Evolutionary conservation across 2,329 filamentous ascomycete genomes (phyloP).

Genomic region (Coniochaeta sp.): DNA sequence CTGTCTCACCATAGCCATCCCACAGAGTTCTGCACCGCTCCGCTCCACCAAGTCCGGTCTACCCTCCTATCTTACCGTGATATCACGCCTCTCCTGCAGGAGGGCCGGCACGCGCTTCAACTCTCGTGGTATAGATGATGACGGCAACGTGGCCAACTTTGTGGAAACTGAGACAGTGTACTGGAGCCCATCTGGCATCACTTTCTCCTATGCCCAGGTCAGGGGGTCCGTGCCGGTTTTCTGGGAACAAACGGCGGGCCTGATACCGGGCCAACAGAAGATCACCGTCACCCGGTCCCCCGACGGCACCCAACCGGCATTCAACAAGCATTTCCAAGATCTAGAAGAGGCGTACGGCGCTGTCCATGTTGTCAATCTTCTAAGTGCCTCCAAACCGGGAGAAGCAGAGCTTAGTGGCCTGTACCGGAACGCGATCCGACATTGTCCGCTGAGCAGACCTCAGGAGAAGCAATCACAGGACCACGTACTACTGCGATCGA

Average conservation of each 20-base stretch:
- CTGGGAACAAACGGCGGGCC: conserved; percentile 87
- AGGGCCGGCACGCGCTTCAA: conserved; percentile 95
- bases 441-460: conserved; percentile 62
- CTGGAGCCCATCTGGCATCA: conserved; percentile 69
- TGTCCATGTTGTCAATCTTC: conserved; percentile 85
- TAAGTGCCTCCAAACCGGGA: conserved; percentile 82
- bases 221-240: conserved; percentile 92
- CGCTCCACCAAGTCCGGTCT: conserved; percentile 59
- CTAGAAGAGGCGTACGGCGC: conserved; percentile 82
- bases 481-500: conserved; percentile 69
- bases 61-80: conserved; percentile 79
- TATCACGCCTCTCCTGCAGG: conserved; percentile 84
- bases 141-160: conserved; percentile 96
- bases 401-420: conserved; percentile 77
- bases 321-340: conserved; percentile 90
- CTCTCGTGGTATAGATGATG: conserved; percentile 93
- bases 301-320: conserved; percentile 88
- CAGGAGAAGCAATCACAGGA: conserved; percentile 52
- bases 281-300: conserved; percentile 82
- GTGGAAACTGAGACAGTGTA: conserved; percentile 96
- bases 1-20: conserved; percentile 79
- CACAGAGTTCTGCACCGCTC: conserved; percentile 66
- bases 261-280: conserved; percentile 89
- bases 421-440: conserved; percentile 70
- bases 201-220: conserved; percentile 91